These are phyloP conservation scores for Cladosporium sp. DNA, from an alignment of 2,329 filamentous ascomycete genomes.

Conservation along the genomic window DNA sequence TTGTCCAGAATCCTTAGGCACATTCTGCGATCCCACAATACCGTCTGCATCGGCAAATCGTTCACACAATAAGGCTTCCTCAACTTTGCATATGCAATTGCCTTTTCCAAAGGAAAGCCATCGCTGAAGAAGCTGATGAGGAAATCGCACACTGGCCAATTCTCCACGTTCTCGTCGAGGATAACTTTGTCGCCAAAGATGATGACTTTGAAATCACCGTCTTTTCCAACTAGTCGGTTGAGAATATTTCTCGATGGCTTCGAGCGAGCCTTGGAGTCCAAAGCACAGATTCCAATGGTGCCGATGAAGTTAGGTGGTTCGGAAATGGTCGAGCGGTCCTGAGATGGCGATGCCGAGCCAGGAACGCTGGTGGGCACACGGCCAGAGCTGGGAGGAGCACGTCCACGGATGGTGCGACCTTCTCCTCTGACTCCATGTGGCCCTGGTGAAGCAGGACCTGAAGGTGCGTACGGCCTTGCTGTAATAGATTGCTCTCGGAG, in stretches of 20 bases:
- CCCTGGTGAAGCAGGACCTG: conserved; percentile 62
- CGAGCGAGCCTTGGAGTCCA: conserved; percentile 94
- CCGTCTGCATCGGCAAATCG: conserved; percentile 94
- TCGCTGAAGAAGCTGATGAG: conserved; percentile 98
- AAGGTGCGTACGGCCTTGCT: conserved; percentile 32
- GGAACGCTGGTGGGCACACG: conserved; percentile 80
- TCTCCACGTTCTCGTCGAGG: conserved; percentile 91
- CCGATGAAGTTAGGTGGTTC: conserved; percentile 60
- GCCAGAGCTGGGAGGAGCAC: conserved; percentile 61
- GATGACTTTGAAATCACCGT: conserved; percentile 91
- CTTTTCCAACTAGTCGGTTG: conserved; percentile 85
- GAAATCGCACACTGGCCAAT: conserved; percentile 96
- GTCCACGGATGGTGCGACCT: conserved; percentile 42
- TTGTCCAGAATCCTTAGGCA: conserved; percentile 86
- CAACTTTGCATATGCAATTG: conserved; percentile 90
- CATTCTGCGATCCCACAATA: conserved; percentile 91
- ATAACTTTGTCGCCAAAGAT: conserved; percentile 99
- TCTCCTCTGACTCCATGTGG: conserved; percentile 27
- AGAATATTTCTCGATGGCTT: conserved; percentile 97
- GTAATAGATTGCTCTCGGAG: conserved; percentile 8
- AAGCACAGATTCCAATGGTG: conserved; percentile 87
- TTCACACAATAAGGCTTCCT: conserved; percentile 97
- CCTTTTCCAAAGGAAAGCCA: conserved; percentile 94
- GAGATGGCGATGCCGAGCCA: conserved; percentile 78
- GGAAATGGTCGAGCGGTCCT: conserved; percentile 63